These are phyloP conservation scores for Stemphylium beticola DNA, from an alignment of 2,329 filamentous ascomycete genomes.

Conservation along the genomic window DNA sequence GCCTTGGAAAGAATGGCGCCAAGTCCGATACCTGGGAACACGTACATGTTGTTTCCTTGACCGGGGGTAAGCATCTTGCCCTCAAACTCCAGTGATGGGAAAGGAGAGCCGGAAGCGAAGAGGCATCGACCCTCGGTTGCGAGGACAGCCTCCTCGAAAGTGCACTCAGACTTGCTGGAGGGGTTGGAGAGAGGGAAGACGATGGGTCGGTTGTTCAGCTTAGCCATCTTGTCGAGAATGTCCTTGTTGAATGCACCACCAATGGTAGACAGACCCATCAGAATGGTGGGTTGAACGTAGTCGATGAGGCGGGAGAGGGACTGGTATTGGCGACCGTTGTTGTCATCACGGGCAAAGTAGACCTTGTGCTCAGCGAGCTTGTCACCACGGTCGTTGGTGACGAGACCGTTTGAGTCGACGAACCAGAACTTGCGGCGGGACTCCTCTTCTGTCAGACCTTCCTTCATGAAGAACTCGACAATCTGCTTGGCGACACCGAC, in stretches of 20 bases:
- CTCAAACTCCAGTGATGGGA: constrained; percentile 66
- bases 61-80: constrained; percentile 58
- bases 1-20: constrained; percentile 92
- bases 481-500: constrained; percentile 98
- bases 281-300: constrained; percentile 91
- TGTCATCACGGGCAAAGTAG: constrained; percentile 70
- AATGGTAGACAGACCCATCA: constrained; percentile 93
- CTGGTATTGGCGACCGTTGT: constrained; percentile 70
- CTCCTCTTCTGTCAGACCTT: constrained; percentile 85
- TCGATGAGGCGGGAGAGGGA: constrained; percentile 90
- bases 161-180: constrained; percentile 95
- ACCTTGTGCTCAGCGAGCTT: constrained; percentile 87
- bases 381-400: constrained; percentile 91
- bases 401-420: constrained; percentile 94
- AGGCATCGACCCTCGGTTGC: constrained; percentile 91
- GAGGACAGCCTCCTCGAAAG: constrained; percentile 88
- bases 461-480: constrained; percentile 93
- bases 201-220: constrained; percentile 72
- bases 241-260: constrained; percentile 92
- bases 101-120: constrained; percentile 95
- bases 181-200: constrained; percentile 95
- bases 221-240: constrained; percentile 69
- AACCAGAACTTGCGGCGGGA: constrained; percentile 95
- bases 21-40: constrained; percentile 95
- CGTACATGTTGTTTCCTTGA: constrained; percentile 84